Conservation (phyloP, 805 yeast genomes). For the Zygosaccharomyces bailii region DNA sequence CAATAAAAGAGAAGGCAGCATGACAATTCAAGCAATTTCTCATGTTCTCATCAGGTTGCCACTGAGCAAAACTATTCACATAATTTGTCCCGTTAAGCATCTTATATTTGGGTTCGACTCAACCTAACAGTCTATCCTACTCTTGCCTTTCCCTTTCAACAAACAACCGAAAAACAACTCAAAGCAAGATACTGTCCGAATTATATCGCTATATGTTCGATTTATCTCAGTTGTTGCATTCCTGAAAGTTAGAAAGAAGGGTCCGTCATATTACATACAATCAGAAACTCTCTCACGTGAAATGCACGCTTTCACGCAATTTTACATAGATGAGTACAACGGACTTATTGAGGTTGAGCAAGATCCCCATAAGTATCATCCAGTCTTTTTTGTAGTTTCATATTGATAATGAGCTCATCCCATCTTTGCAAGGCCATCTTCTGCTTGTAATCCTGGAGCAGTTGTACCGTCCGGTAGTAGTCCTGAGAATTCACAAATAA, state of each 20-base stretch:
- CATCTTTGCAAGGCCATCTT: constrained; percentile 15
- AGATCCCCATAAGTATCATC: constrained; percentile 5
- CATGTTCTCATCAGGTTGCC: constrained; percentile 34
- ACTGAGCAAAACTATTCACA: constrained; percentile 27
- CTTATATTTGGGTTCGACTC: too few species aligned
- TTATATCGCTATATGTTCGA: background rate
- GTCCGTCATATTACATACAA: background rate
- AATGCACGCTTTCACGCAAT: background rate
- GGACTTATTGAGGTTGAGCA: background rate
- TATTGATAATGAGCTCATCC: constrained; percentile 10
- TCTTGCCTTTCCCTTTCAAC: too few species aligned
- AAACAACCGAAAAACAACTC: too few species aligned
- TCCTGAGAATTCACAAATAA: constrained; percentile 20
- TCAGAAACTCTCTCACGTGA: background rate
- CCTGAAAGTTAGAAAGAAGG: background rate
- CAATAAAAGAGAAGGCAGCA: constrained; percentile 45
- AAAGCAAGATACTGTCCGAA: background rate
- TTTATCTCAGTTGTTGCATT: background rate
- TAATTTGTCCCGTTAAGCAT: constrained; percentile 15
- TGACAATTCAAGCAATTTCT: constrained; percentile 47
- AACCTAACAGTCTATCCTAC: too few species aligned
- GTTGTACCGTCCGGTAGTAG: constrained; percentile 4
- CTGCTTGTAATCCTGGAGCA: constrained; percentile 11
- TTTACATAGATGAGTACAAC: background rate
- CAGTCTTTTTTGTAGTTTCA: background rate